A percentile compares a stretch with the other conserved stretches of the same genome.
Conservation (phyloP, 768 basidiomycete genomes). For the Lactarius psammicola region DNA sequence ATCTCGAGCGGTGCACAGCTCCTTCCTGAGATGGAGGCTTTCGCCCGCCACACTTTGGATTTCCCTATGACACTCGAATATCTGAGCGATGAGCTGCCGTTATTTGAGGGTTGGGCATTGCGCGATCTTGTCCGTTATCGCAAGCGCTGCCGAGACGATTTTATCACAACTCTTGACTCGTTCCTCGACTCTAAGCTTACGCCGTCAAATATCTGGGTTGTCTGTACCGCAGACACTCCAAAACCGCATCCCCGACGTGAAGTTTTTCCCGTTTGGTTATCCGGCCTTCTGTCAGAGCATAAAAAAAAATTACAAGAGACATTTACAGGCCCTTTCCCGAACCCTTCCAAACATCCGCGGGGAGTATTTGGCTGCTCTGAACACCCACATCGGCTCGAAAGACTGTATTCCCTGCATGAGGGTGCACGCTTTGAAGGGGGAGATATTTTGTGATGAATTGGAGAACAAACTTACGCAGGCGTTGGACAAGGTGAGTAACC, state of each 20-base stretch:
- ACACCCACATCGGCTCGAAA: neutral
- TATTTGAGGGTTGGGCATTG: neutral
- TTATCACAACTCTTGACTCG: neutral
- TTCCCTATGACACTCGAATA: neutral
- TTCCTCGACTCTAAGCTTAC: neutral
- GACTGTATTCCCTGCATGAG: neutral
- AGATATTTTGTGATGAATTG: neutral
- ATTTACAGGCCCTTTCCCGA: neutral
- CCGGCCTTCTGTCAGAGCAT: neutral
- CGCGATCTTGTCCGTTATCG: neutral
- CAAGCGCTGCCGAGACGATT: neutral
- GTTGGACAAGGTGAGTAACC: neutral
- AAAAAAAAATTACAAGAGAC: neutral
- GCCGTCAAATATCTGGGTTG: too few species aligned
- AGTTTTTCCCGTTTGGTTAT: slow-evolving; percentile 5
- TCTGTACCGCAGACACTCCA: too few species aligned
- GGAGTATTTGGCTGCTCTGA: slow-evolving; percentile 1
- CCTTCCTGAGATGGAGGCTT: neutral
- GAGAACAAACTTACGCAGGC: neutral
- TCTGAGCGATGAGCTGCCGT: neutral
- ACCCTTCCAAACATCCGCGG: neutral
- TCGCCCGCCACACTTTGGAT: neutral
- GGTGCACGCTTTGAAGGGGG: neutral
- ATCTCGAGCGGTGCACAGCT: slow-evolving; percentile 1
- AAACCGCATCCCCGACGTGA: too few species aligned